Conservation (phyloP, 306 rosid genomes). For the Rosa lucieae region DNA sequence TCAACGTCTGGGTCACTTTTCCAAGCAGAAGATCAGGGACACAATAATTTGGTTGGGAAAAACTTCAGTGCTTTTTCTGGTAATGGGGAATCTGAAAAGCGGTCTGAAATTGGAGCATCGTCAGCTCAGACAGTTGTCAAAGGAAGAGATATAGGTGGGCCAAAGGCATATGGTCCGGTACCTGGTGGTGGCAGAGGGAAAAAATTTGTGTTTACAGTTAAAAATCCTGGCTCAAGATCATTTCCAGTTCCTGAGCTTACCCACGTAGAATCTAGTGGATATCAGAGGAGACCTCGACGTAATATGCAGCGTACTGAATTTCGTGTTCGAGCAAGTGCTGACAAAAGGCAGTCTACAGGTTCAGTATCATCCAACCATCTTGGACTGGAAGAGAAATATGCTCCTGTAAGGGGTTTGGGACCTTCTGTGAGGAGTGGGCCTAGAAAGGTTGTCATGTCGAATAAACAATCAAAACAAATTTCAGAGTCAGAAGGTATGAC, state of each 20-base stretch:
- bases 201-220: conserved; percentile 56
- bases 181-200: conserved; percentile 73
- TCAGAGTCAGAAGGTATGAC: conserved; percentile 34
- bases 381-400: conserved; percentile 45
- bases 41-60: conserved; percentile 41
- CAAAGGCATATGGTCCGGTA: conserved; percentile 42
- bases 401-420: conserved; percentile 46
- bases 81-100: conserved; percentile 51
- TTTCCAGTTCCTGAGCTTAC: conserved; percentile 50
- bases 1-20: conserved; percentile 41
- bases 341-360: conserved; percentile 53
- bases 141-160: conserved; percentile 51
- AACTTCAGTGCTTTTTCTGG: conserved; percentile 26
- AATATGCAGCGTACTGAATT: conserved; percentile 77
- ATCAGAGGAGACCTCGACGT: conserved; percentile 64
- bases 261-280: conserved; percentile 51
- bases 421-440: conserved; percentile 52
- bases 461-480: conserved; percentile 50
- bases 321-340: conserved; percentile 68
- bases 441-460: conserved; percentile 41
- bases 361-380: conserved; percentile 42
- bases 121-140: conserved; percentile 41
- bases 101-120: conserved; percentile 36
- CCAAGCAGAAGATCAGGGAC: conserved; percentile 43
- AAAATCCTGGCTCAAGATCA: conserved; percentile 60